A percentile compares a stretch with the other conserved stretches of the same genome.
These are phyloP conservation scores for Geotrichum australiense DNA, from an alignment of 1,139 yeast genomes.

Conservation along the genomic window DNA sequence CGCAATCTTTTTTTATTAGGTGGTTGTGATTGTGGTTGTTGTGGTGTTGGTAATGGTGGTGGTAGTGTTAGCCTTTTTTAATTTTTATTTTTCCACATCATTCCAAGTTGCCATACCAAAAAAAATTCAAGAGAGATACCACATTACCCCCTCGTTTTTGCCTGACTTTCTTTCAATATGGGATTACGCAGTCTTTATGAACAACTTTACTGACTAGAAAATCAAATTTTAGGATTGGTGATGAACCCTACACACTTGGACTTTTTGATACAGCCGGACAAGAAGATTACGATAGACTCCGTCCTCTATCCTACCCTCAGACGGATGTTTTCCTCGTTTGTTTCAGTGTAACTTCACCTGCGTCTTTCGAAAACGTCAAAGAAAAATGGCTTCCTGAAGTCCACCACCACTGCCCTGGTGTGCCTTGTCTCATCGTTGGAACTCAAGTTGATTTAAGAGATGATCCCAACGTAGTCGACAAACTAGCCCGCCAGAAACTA, in stretches of 20 bases:
- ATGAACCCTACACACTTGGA: conserved; percentile 92
- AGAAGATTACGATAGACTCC: conserved; percentile 82
- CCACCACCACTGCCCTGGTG: conserved; percentile 76
- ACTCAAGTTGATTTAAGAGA: conserved; percentile 83
- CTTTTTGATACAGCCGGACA: conserved; percentile 99
- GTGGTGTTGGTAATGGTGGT: too few species aligned
- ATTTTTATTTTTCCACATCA: conserved; percentile 2
- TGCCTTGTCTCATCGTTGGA: conserved; percentile 73
- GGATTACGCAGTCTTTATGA: neutral
- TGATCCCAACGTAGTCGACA: conserved; percentile 68
- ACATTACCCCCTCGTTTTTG: neutral
- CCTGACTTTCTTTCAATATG: neutral
- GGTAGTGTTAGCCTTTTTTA: too few species aligned
- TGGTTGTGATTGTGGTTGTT: too few species aligned
- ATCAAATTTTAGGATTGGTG: conserved; percentile 54
- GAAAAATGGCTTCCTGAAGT: conserved; percentile 82
- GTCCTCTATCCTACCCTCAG: conserved; percentile 90
- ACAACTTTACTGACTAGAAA: neutral
- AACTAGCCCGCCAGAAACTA: conserved; percentile 54
- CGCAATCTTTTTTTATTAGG: too few species aligned
- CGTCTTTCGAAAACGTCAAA: conserved; percentile 67
- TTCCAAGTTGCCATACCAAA: neutral
- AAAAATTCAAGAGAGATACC: too few species aligned
- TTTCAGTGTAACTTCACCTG: conserved; percentile 78
- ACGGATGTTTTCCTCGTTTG: conserved; percentile 85